Base-by-base conservation (phyloP, 495 filamentous ascomycete genomes). In the Collariella sp. region DNA sequence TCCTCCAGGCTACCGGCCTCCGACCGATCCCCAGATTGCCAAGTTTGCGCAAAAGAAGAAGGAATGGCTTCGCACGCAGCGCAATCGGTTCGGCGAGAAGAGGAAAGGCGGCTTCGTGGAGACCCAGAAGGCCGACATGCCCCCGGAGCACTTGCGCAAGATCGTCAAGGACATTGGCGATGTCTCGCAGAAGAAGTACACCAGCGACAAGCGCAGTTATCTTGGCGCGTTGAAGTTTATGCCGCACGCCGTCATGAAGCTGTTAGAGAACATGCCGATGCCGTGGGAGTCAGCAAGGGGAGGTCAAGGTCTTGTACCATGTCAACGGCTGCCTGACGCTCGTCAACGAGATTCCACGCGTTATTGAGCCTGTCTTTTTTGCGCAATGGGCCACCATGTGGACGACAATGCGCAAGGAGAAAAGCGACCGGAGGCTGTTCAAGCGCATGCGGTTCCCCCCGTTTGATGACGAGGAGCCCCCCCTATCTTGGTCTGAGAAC, bases 361-460 rank as follows among this genome's bases (percentile, higher is more conserved):
- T 99, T 44, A 97, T 99, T 65, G 93, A 97, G 72, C 94, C 94
- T 2, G 88, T 99, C 15, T 99, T 95, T 70, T 91, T 95, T 65
- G 94, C 94, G 55, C 94, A 99, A 70, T 99, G 94, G 94, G 91
- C 93, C 22, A 95, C 89, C 10, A 97, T 99, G 94, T 99, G 94
- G 94, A 87, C 95, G 57, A 87, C 82, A 46, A 99, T 99, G 94
- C 82, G 94, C 66, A 83, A 94, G 54, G 94, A 99, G 68, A 99
- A 99, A 78, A 91, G 88, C 62, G 94, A 97, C 66, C 75, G 94
- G 60, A 77, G 94, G 63, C 84, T 97, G 63, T 99, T 99, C 78
- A 99, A 99, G 74, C 79, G 94, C 52, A 99, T 99, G 94, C 83
- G 94, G 53, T 99, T 99, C 64, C 94, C 93, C 43, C 94, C 94